Percentiles rank a stretch among this genome's conserved stretches.
These are phyloP conservation scores for Cercophora sp. DNA, from an alignment of 495 filamentous ascomycete species.

Conservation along the genomic window DNA sequence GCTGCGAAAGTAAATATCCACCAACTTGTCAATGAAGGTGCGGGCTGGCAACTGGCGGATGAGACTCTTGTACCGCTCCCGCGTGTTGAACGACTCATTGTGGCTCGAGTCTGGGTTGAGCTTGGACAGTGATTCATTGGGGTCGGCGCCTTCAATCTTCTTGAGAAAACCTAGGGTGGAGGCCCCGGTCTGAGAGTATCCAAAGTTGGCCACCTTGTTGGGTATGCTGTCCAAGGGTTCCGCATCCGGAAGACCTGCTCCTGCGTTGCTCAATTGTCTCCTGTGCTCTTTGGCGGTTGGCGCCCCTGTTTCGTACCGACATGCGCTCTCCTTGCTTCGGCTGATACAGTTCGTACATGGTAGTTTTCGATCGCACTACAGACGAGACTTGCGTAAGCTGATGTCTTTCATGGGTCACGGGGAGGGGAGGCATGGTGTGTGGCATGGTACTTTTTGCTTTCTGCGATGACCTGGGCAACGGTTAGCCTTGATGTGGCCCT, in stretches of 20 bases:
- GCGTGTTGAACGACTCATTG: slow-evolving; percentile 12
- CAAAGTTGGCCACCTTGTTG: slow-evolving; percentile 39
- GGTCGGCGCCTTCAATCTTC: slow-evolving; percentile 40
- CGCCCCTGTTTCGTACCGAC: slow-evolving; percentile 50
- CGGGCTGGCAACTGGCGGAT: slow-evolving; percentile 52
- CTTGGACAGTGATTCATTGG: slow-evolving; percentile 13
- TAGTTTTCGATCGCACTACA: slow-evolving; percentile 55
- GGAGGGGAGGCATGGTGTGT: not conserved
- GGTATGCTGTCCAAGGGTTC: slow-evolving; percentile 11
- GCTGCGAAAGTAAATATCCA: slow-evolving; percentile 51
- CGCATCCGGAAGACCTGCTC: not conserved
- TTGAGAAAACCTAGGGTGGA: slow-evolving; percentile 48
- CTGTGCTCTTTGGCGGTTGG: slow-evolving; percentile 37
- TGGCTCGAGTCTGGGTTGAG: slow-evolving; percentile 9
- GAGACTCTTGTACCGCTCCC: slow-evolving; percentile 49
- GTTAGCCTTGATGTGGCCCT: not conserved
- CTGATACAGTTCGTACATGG: slow-evolving; percentile 60
- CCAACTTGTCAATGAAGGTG: slow-evolving; percentile 49
- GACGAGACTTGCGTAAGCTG: not conserved
- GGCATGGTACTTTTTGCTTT: slow-evolving; percentile 1
- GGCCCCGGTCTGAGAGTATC: slow-evolving; percentile 43
- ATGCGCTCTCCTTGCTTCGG: slow-evolving; percentile 45
- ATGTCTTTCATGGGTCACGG: not conserved
- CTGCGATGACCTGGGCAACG: not conserved
- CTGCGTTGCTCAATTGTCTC: slow-evolving; percentile 14